phyloP scores from a whole-genome alignment of 202 grass and related monocot species.

The Saccharum hybrid region DNA sequence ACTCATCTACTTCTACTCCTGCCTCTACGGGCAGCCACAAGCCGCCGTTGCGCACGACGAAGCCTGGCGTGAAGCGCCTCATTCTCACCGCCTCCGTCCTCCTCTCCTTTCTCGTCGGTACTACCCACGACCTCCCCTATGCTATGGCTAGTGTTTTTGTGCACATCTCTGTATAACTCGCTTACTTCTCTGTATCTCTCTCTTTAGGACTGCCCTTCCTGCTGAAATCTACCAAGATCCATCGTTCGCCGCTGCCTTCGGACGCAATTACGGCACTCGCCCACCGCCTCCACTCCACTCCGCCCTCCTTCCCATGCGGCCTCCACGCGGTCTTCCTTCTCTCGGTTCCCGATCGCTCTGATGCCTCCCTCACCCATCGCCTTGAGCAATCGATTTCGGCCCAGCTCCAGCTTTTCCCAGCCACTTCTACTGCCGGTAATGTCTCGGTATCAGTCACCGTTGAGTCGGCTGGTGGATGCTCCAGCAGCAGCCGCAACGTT shows the following conservation, averaged over 20 bases:
- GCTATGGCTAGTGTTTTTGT: background rate
- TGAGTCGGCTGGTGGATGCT: conserved; percentile 48
- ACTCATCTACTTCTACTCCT: background rate
- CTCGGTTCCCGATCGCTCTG: background rate
- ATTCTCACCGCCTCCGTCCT: conserved; percentile 67
- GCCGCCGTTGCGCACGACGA: conserved; percentile 40
- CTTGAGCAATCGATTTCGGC: conserved; percentile 49
- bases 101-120: conserved; percentile 72
- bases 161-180: background rate
- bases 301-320: conserved; percentile 60
- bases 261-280: conserved; percentile 68
- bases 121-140: background rate
- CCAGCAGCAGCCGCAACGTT: background rate
- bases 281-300: conserved; percentile 56
- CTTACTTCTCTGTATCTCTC: background rate
- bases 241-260: conserved; percentile 67
- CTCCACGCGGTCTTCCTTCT: conserved; percentile 63
- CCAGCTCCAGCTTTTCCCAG: conserved; percentile 27
- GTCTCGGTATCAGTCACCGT: conserved; percentile 66
- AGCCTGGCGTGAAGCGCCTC: conserved; percentile 74
- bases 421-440: conserved; percentile 35
- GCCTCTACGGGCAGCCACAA: background rate
- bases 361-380: too few relatives aligned
- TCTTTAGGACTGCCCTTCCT: conserved; percentile 58
- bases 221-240: conserved; percentile 85